Conservation (phyloP, 1,284 basidiomycete species). For the Cutaneotrichosporon curvatum region DNA sequence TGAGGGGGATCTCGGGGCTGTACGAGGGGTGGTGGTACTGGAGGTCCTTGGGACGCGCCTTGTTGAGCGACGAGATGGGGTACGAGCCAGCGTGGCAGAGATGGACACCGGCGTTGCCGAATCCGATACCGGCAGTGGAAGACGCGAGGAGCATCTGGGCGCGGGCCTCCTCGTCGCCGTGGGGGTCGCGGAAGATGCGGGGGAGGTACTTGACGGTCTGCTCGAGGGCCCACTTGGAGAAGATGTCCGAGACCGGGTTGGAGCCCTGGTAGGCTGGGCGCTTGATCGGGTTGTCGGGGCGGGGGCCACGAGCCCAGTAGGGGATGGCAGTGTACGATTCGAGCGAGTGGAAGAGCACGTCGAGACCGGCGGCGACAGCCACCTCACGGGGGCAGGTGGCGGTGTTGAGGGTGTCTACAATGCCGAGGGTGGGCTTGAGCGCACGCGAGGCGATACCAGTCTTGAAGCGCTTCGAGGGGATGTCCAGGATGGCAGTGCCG, state of each 20-base stretch:
- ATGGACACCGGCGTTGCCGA: constrained; percentile 89
- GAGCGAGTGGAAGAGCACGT: constrained; percentile 89
- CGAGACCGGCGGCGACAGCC: constrained; percentile 84
- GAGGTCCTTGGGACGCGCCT: constrained; percentile 78
- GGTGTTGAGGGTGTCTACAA: constrained; percentile 77
- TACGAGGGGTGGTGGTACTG: constrained; percentile 68
- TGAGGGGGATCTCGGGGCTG: constrained; percentile 71
- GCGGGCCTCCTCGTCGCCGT: constrained; percentile 70
- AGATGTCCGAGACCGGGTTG: constrained; percentile 93
- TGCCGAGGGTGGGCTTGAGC: constrained; percentile 81
- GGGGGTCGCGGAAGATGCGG: constrained; percentile 68
- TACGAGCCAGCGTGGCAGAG: constrained; percentile 54
- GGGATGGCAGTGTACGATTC: constrained; percentile 56
- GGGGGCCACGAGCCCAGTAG: constrained; percentile 78
- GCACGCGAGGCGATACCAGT: constrained; percentile 91
- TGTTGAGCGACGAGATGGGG: constrained; percentile 84
- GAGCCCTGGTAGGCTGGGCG: constrained; percentile 85
- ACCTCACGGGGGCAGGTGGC: constrained; percentile 76
- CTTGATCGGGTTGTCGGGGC: constrained; percentile 81
- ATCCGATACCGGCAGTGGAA: constrained; percentile 82
- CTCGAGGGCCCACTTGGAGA: constrained; percentile 87
- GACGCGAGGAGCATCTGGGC: constrained; percentile 68
- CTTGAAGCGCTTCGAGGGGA: constrained; percentile 78
- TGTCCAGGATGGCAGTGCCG: constrained; percentile 91
- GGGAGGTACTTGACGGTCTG: constrained; percentile 88